Percentiles rank a stretch among this genome's conserved stretches.
Conservation (phyloP, 306 rosid genomes). For the Prunus kanzakura region DNA sequence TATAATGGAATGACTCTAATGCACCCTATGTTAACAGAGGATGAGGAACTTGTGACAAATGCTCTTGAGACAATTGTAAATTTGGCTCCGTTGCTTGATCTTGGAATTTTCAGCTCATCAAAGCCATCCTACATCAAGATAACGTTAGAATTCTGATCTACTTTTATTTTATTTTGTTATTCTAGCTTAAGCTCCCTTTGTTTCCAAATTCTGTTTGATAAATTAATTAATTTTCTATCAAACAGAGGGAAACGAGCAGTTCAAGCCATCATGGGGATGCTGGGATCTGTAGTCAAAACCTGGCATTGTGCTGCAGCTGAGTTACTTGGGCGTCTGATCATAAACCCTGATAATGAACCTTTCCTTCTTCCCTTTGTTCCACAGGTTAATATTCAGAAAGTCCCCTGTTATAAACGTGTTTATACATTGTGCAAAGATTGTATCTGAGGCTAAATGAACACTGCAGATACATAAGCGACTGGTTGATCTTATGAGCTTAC, state of each 20-base stretch:
- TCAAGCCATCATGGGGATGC: constrained; percentile 90
- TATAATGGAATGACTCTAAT: constrained; percentile 11
- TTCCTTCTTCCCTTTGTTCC: constrained; percentile 86
- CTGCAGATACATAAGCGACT: constrained; percentile 81
- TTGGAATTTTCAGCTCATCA: constrained; percentile 84
- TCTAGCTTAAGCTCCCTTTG: constrained; percentile 2
- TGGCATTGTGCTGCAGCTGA: constrained; percentile 98
- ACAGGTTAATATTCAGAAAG: constrained; percentile 45
- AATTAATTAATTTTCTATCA: constrained; percentile 5
- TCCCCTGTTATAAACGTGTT: not conserved
- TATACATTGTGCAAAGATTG: not conserved
- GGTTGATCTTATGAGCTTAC: constrained; percentile 6
- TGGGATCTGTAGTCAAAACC: constrained; percentile 76
- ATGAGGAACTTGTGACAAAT: constrained; percentile 97
- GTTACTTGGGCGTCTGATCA: constrained; percentile 89
- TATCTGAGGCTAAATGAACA: constrained; percentile 8
- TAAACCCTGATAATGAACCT: constrained; percentile 93
- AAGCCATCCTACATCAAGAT: constrained; percentile 92
- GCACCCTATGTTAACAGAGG: constrained; percentile 59
- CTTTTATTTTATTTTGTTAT: not conserved
- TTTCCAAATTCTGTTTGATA: constrained; percentile 25
- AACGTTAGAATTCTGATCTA: constrained; percentile 57
- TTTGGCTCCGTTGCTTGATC: constrained; percentile 91
- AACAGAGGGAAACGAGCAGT: constrained; percentile 86
- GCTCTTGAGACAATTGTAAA: constrained; percentile 94